phyloP scores from a whole-genome alignment of 2,329 filamentous ascomycete genomes.

The Stagonosporopsis rhizophila region DNA sequence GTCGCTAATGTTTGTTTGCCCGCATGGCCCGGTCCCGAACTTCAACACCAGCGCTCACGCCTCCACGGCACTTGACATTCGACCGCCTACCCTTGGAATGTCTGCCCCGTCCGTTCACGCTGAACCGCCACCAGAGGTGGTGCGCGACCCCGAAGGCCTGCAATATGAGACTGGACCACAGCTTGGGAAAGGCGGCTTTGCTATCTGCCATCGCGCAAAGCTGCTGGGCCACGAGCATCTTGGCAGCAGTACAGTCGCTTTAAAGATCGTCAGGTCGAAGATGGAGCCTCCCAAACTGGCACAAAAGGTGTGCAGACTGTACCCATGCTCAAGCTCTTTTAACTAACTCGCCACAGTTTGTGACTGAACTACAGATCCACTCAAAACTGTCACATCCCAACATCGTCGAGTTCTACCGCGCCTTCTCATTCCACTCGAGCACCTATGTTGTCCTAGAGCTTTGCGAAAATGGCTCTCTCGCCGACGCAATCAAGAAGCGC shows the following conservation, averaged over 20 bases:
- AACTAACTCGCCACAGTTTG: constrained; percentile 61
- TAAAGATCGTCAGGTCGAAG: constrained; percentile 84
- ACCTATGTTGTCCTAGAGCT: constrained; percentile 95
- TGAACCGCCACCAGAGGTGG: constrained; percentile 62
- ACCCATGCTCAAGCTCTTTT: background rate
- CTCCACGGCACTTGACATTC: constrained; percentile 28
- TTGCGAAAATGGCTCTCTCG: constrained; percentile 93
- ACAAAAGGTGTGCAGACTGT: constrained; percentile 72
- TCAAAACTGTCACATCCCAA: constrained; percentile 97
- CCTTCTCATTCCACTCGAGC: constrained; percentile 86
- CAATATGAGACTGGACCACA: constrained; percentile 77
- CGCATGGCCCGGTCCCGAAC: constrained; percentile 18
- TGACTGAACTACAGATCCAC: constrained; percentile 92
- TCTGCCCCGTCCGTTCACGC: constrained; percentile 58
- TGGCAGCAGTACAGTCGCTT: constrained; percentile 71
- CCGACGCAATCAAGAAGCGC: constrained; percentile 95
- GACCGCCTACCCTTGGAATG: constrained; percentile 38
- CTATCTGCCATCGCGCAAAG: constrained; percentile 78
- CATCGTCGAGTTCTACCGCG: constrained; percentile 93
- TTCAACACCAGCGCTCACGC: constrained; percentile 35
- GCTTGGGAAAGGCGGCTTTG: constrained; percentile 82
- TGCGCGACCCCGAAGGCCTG: constrained; percentile 72
- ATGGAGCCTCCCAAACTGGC: constrained; percentile 82
- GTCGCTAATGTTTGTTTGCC: constrained; percentile 21
- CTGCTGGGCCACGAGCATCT: constrained; percentile 62